Base-by-base conservation (phyloP, 108 stramenopile species). In the Nitzschia sp. region DNA sequence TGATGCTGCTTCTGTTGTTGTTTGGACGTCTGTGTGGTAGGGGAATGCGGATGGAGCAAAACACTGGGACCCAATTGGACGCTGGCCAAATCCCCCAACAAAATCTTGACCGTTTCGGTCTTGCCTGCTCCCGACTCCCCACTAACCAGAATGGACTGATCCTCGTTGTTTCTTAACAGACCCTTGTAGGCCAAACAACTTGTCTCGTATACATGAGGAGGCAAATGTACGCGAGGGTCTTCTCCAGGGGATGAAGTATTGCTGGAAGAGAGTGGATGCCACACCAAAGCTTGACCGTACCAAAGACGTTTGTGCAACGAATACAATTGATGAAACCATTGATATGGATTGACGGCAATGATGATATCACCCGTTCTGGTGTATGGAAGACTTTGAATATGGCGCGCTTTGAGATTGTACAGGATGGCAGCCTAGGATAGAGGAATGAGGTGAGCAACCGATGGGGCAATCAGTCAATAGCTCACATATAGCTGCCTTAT, bases 281-380 rank as follows among this genome's bases (percentile, higher is more conserved):
- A 93, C 12, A 93, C 86, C 64, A 93, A 62, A 34, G 78, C 82
- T 21, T 86, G 74, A 10, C 86, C 83, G 63, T 93, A 93, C 62
- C 62, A 65, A 10, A 63, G 42, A 44, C 82, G 79, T 41, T 67
- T 67, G 46, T 86, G 76, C 9, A 82, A 69, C 2, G 78, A 81
- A 63, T 93, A 93, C 59, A 93, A 63, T 3, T 85, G 80, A 52
- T 79, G 57, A 25, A 93, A 84, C 92, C 92, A 93, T 65, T 82
- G 78, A 54, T 80, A 73, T 34, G 72, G 81, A 76, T 81, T 77
- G 46, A 68, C 62, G 9, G 97, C 97, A 41, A 97, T 83, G 43
- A 96, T 75, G 73, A 97, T 96, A 54, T 94, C 94, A n/a, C 95
- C 95, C n/a, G 92, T 94, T 29, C 93, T 77, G 5, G 97, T 95